Percentiles rank a stretch among this genome's conserved stretches.
Evolutionary conservation across 306 rosid species (phyloP).

Genomic region (Prunus padus): DNA sequence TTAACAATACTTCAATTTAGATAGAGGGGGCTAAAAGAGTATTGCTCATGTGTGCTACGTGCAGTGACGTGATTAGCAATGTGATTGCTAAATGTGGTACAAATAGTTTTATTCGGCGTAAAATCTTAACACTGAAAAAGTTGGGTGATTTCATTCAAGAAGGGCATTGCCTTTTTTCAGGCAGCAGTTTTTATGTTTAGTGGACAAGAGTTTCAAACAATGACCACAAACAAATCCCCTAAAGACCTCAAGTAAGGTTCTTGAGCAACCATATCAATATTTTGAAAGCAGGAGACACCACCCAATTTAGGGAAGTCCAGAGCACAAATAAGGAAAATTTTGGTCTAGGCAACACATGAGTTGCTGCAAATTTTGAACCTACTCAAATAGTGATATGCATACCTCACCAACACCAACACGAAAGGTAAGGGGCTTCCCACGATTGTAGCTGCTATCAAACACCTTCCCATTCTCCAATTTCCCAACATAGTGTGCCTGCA

Average conservation of each 20-base stretch:
- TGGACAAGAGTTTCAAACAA: neutral
- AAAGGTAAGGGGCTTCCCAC: slow-evolving; percentile 84
- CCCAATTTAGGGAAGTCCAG: neutral
- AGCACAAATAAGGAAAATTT: neutral
- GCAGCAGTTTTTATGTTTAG: neutral
- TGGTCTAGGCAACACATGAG: neutral
- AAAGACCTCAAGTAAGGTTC: neutral
- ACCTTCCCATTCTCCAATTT: slow-evolving; percentile 85
- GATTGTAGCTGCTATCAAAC: slow-evolving; percentile 90
- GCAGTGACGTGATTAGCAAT: neutral
- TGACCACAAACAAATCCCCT: neutral
- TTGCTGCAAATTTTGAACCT: neutral
- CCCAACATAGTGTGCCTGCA: slow-evolving; percentile 84
- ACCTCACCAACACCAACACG: slow-evolving; percentile 98
- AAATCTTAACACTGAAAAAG: neutral
- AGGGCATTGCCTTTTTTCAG: neutral
- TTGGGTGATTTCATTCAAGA: neutral
- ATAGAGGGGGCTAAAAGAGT: neutral
- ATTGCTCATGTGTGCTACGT: neutral
- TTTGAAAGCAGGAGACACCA: neutral
- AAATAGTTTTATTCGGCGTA: neutral
- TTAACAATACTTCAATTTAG: neutral
- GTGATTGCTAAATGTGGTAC: neutral
- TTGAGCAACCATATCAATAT: neutral
- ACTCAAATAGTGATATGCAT: neutral